phyloP scores from a whole-genome alignment of 768 basidiomycete genomes.

The Ephemerocybe angulata region DNA sequence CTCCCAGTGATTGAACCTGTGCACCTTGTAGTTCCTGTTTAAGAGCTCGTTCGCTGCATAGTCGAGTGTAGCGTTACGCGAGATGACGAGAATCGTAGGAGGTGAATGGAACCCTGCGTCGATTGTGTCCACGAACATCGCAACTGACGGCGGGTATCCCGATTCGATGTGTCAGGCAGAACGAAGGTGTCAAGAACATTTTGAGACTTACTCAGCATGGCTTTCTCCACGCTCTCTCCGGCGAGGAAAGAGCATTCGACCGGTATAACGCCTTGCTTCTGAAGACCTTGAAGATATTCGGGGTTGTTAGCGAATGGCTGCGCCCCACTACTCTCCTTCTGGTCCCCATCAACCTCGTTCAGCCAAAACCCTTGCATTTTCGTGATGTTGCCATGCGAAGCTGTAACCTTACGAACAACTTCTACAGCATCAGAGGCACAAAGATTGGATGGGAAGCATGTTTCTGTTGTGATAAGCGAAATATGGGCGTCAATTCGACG shows the following conservation, averaged over 20 bases:
- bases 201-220: background rate
- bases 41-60: background rate
- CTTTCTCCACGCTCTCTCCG: conserved; percentile 4
- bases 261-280: background rate
- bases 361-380: conserved; percentile 12
- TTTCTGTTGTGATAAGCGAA: background rate
- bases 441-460: conserved; percentile 5
- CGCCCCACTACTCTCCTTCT: background rate
- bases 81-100: conserved; percentile 5
- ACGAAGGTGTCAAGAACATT: background rate
- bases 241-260: conserved; percentile 1
- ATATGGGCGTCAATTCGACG: background rate
- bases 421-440: conserved; percentile 3
- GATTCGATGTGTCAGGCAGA: background rate
- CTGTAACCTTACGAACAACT: conserved; percentile 4
- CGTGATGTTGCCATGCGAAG: conserved; percentile 6
- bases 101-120: background rate
- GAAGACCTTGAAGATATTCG: background rate
- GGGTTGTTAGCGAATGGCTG: background rate
- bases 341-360: background rate
- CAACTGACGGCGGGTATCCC: background rate
- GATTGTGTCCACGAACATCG: conserved; percentile 3
- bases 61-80: background rate
- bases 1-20: background rate
- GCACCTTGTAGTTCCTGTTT: background rate